A percentile compares a stretch with the other conserved stretches of the same genome.
Conservation (phyloP, 2,329 filamentous ascomycete species). For the Orbilia blumenaviensis region DNA sequence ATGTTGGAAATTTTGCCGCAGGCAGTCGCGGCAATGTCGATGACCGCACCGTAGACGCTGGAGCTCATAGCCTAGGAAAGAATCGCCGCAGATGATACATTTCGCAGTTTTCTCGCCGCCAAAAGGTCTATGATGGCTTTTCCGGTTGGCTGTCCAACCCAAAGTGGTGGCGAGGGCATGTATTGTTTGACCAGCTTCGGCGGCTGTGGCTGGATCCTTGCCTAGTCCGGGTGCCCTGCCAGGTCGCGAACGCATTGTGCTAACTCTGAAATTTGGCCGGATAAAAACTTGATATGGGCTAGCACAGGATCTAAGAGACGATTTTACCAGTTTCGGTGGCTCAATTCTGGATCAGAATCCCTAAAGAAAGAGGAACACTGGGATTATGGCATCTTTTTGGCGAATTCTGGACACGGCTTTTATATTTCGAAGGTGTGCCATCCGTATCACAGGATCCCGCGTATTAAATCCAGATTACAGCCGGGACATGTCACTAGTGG, state of each 20-base stretch:
- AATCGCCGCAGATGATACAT: slow-evolving; percentile 40
- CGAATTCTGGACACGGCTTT: slow-evolving; percentile 19
- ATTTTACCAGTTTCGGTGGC: too few species aligned
- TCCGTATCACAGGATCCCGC: slow-evolving; percentile 20
- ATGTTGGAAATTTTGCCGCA: slow-evolving; percentile 31
- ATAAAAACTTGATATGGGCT: not conserved
- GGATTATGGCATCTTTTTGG: not conserved
- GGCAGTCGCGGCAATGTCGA: slow-evolving; percentile 38
- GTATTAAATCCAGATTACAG: not conserved
- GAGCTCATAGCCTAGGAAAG: slow-evolving; percentile 33
- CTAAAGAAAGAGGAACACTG: not conserved
- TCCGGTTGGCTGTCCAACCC: slow-evolving; percentile 13
- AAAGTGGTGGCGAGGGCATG: slow-evolving; percentile 15
- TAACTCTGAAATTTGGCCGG: not conserved
- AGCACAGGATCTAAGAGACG: slow-evolving; percentile 20
- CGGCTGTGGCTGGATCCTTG: slow-evolving; percentile 43
- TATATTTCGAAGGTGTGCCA: slow-evolving; percentile 8
- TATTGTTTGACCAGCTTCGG: slow-evolving; percentile 25
- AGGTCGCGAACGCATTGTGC: slow-evolving; percentile 5
- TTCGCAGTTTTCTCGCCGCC: not conserved
- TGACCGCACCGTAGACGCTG: slow-evolving; percentile 38
- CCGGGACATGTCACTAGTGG: not conserved
- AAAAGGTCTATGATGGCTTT: not conserved
- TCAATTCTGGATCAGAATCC: not conserved
- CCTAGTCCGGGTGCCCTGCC: not conserved